Conservation (phyloP, 331 rosid species). For the Prunus yedoensis region DNA sequence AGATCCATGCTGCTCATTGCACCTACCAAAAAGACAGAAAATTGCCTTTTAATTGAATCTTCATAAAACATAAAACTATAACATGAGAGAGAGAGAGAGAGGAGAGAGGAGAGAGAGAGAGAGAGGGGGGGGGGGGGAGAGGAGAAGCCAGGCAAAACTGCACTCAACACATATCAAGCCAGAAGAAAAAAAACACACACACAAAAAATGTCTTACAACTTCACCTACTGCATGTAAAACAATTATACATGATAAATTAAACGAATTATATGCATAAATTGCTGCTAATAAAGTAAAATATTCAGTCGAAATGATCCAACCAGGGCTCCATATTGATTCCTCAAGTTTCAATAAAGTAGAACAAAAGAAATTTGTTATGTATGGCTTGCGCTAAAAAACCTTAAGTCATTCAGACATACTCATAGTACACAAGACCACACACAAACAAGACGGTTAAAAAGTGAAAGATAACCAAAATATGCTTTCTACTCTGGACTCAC, state of each 20-base stretch:
- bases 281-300: background rate
- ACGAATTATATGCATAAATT: background rate
- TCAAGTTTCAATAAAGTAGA: background rate
- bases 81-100: background rate
- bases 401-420: background rate
- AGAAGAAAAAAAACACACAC: too few species aligned
- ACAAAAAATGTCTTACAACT: background rate
- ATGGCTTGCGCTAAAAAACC: background rate
- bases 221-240: background rate
- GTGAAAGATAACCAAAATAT: background rate
- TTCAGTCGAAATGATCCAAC: background rate
- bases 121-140: too few species aligned
- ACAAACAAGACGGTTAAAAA: background rate
- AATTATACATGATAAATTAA: background rate
- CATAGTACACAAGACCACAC: background rate
- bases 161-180: background rate
- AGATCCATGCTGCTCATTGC: background rate
- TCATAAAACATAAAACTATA: background rate
- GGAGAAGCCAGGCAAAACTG: too few species aligned
- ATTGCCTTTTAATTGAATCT: background rate
- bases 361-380: background rate
- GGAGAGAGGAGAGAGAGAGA: background rate
- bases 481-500: background rate
- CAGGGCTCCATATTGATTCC: background rate
- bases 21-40: slow-evolving; percentile 16